Percentiles rank a stretch among this genome's conserved stretches.
Conservation (phyloP, 1,139 yeast species). For the Lizanozyma gosingica region DNA sequence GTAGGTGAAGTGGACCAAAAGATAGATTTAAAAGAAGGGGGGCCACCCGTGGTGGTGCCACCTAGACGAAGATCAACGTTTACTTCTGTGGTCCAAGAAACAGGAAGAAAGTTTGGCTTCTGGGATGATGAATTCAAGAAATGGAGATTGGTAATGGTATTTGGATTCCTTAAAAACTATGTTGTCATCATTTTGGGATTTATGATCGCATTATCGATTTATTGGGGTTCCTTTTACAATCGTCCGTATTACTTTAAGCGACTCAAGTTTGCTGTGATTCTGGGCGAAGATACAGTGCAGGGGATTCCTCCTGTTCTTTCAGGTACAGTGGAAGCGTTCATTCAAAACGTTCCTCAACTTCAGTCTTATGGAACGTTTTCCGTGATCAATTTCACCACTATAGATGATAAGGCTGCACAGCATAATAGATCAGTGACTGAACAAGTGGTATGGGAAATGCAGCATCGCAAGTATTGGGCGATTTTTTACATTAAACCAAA, state of each 20-base stretch:
- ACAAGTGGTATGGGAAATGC: constrained; percentile 22
- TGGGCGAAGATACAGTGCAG: constrained; percentile 14
- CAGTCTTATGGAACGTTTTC: constrained; percentile 17
- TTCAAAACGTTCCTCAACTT: constrained; percentile 16
- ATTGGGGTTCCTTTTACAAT: constrained; percentile 24
- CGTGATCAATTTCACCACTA: constrained; percentile 14
- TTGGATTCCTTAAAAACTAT: constrained; percentile 17
- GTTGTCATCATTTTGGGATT: constrained; percentile 17
- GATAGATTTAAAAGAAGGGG: not conserved
- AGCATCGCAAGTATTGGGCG: constrained; percentile 25
- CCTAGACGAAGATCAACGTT: constrained; percentile 14
- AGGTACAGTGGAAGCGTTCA: constrained; percentile 10
- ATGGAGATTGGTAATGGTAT: constrained; percentile 12
- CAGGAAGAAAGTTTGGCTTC: constrained; percentile 15
- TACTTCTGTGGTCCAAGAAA: constrained; percentile 12
- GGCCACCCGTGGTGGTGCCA: not conserved
- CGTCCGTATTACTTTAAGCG: constrained; percentile 13
- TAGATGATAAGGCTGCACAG: constrained; percentile 11
- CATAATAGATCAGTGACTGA: constrained; percentile 15
- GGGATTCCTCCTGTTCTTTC: constrained; percentile 19
- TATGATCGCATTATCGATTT: constrained; percentile 17
- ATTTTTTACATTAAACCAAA: constrained; percentile 21
- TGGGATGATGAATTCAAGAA: constrained; percentile 22
- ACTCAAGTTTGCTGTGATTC: constrained; percentile 17
- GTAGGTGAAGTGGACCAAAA: not conserved